phyloP scores from a whole-genome alignment of 2,329 filamentous ascomycete species.

The Nemania sp. region DNA sequence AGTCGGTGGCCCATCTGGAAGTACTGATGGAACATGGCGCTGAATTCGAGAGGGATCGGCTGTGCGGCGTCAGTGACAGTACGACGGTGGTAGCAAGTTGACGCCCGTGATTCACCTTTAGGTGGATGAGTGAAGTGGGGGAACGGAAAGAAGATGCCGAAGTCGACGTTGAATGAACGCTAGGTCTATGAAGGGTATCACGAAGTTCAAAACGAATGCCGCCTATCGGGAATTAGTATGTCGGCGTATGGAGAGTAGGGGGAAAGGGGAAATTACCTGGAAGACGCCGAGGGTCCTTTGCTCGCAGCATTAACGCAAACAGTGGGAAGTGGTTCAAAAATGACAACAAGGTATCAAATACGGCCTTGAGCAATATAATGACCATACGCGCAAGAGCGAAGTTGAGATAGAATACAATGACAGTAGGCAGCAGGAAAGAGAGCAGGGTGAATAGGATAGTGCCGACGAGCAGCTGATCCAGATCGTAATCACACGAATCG shows the following conservation, averaged over 20 bases:
- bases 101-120: conserved; percentile 65
- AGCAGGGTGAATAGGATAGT: conserved; percentile 96
- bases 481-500: conserved; percentile 97
- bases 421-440: conserved; percentile 92
- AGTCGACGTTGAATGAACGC: conserved; percentile 41
- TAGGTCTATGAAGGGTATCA: conserved; percentile 64
- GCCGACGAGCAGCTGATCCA: conserved; percentile 93
- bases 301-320: conserved; percentile 92
- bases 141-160: conserved; percentile 43
- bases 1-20: conserved; percentile 92
- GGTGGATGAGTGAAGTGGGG: conserved; percentile 79
- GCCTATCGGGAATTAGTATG: conserved; percentile 49
- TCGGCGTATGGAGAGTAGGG: neutral
- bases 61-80: conserved; percentile 43
- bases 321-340: conserved; percentile 97
- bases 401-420: conserved; percentile 94
- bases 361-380: conserved; percentile 91
- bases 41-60: conserved; percentile 86
- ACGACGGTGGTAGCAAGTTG: neutral
- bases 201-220: conserved; percentile 90
- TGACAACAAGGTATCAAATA: conserved; percentile 87
- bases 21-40: conserved; percentile 97
- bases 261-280: conserved; percentile 66
- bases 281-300: conserved; percentile 89
- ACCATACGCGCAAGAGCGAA: conserved; percentile 94